A percentile compares a stretch with the other conserved stretches of the same genome.
These are phyloP conservation scores for Cucurbita pepo DNA, from an alignment of 306 rosid species.

Conservation along the genomic window DNA sequence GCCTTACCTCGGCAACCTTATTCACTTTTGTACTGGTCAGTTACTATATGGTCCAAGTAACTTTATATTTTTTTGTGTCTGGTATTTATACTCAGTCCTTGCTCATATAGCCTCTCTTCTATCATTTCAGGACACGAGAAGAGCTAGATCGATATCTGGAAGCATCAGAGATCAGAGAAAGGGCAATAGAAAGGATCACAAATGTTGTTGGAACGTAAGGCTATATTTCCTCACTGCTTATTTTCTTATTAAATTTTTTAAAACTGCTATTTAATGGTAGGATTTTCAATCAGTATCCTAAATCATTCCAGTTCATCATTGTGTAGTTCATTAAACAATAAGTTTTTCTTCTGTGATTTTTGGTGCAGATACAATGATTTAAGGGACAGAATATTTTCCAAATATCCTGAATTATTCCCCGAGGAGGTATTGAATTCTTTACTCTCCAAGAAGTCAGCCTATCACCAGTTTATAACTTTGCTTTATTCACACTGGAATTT, in stretches of 20 bases:
- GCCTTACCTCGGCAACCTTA: constrained; percentile 92
- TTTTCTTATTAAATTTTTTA: constrained; percentile 9
- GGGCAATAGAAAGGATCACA: constrained; percentile 74
- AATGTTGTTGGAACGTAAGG: constrained; percentile 92
- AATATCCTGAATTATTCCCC: constrained; percentile 72
- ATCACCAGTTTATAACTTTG: neutral
- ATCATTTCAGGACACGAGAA: constrained; percentile 70
- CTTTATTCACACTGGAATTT: neutral
- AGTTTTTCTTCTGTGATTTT: neutral
- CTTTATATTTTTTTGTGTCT: neutral
- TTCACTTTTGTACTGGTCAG: constrained; percentile 84
- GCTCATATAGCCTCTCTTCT: constrained; percentile 13
- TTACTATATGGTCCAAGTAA: neutral
- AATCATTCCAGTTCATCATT: neutral
- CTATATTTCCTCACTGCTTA: constrained; percentile 8
- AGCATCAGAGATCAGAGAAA: constrained; percentile 84
- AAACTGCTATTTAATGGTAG: neutral
- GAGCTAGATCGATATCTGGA: constrained; percentile 91
- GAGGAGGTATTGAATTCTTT: constrained; percentile 50
- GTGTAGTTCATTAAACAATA: neutral
- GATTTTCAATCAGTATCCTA: neutral
- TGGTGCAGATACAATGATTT: constrained; percentile 63
- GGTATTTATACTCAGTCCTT: constrained; percentile 14
- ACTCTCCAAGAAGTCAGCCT: neutral
- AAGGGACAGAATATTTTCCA: constrained; percentile 77